phyloP scores from a whole-genome alignment of 306 rosid genomes.

The Astragalus membranaceus region DNA sequence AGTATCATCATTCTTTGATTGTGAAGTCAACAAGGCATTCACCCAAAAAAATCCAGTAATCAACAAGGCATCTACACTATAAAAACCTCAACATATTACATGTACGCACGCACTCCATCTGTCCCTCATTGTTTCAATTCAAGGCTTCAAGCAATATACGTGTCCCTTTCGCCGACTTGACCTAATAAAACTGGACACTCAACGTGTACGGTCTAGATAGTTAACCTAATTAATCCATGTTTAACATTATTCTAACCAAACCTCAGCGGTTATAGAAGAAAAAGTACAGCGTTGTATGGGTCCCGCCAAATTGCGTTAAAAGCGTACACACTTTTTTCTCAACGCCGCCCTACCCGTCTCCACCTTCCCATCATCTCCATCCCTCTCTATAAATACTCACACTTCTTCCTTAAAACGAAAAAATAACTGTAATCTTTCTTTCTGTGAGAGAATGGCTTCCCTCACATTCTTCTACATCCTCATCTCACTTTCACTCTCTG shows the following conservation, averaged over 20 bases:
- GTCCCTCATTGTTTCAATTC: no score
- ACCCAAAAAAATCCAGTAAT: no score
- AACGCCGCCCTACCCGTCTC: not conserved
- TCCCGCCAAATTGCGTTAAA: constrained; percentile 13
- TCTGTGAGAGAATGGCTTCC: constrained; percentile 43
- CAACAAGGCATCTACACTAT: no score
- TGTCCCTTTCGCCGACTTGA: not conserved
- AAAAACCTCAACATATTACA: no score
- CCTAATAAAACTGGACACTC: not conserved
- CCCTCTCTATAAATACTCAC: constrained; percentile 26
- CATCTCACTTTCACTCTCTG: constrained; percentile 18
- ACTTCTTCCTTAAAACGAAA: no score
- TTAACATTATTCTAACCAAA: constrained; percentile 14
- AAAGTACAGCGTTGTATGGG: constrained; percentile 16
- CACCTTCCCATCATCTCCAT: not conserved
- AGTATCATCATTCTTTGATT: not conserved
- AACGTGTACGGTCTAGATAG: constrained; percentile 24
- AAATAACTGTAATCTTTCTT: constrained; percentile 19
- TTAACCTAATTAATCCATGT: not conserved
- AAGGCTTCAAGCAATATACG: not conserved
- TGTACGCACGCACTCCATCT: not conserved
- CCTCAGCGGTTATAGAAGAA: not conserved
- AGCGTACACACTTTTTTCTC: not conserved
- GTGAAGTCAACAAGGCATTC: not conserved
- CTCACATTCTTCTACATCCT: not conserved